These are phyloP conservation scores for Phytopythium delawarense DNA, from an alignment of 352 stramenopile genomes.

Conservation along the genomic window DNA sequence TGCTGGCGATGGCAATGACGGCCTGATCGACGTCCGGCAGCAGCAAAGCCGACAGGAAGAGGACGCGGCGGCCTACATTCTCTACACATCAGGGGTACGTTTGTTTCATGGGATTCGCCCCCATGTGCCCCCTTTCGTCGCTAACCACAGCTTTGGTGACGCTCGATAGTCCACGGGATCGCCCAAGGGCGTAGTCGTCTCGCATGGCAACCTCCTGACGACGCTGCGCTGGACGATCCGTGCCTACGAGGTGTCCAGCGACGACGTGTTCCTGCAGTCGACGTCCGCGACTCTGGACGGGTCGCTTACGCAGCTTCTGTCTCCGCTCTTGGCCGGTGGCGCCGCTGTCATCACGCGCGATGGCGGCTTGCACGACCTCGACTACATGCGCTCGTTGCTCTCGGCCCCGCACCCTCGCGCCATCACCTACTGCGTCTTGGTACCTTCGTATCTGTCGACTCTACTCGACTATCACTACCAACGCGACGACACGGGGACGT, in stretches of 20 bases:
- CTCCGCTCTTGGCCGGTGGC: conserved; percentile 35
- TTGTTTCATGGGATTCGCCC: not conserved
- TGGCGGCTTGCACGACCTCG: conserved; percentile 44
- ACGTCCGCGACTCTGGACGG: conserved; percentile 53
- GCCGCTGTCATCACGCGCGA: conserved; percentile 37
- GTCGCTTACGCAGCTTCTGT: conserved; percentile 57
- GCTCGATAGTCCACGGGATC: conserved; percentile 37
- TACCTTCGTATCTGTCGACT: conserved; percentile 53
- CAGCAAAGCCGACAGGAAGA: not conserved
- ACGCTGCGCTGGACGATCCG: conserved; percentile 50
- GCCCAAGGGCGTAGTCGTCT: conserved; percentile 68
- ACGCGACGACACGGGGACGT: not conserved
- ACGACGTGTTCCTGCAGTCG: conserved; percentile 62
- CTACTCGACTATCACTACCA: conserved; percentile 37
- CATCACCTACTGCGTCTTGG: conserved; percentile 54
- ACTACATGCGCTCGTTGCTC: conserved; percentile 27
- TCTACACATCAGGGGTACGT: conserved; percentile 67
- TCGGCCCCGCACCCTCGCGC: conserved; percentile 6
- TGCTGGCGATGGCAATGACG: not conserved
- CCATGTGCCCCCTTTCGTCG: not conserved
- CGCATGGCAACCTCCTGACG: conserved; percentile 54
- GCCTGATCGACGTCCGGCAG: not conserved
- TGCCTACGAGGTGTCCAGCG: conserved; percentile 44
- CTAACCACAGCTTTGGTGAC: not conserved
- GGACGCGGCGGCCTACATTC: conserved; percentile 38